A percentile compares a stretch with the other conserved stretches of the same genome.
phyloP scores from a whole-genome alignment of 208 protist species.

The Crithidia expoeki region DNA sequence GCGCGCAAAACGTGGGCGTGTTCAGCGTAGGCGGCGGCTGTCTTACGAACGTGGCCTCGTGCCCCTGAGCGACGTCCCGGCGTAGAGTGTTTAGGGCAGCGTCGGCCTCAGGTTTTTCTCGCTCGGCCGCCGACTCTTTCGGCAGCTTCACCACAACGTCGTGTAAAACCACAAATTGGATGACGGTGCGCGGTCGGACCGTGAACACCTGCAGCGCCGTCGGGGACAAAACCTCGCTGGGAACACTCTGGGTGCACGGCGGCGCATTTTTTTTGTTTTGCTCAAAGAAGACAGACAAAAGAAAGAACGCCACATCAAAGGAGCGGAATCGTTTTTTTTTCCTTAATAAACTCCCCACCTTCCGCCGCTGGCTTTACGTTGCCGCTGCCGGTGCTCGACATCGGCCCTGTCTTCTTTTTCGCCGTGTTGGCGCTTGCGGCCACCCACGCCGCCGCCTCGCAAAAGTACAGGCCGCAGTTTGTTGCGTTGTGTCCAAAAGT shows the following conservation, averaged over 20 bases:
- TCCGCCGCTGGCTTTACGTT: conserved; percentile 4
- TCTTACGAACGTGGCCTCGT: conserved; percentile 32
- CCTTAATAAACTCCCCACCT: conserved; percentile 46
- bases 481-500: conserved; percentile 50
- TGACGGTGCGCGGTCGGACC: conserved; percentile 39
- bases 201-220: conserved; percentile 70
- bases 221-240: conserved; percentile 47
- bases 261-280: conserved; percentile 24
- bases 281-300: conserved; percentile 53
- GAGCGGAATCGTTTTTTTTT: conserved; percentile 50
- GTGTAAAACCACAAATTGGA: conserved; percentile 58
- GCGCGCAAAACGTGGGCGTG: conserved; percentile 34
- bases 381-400: neutral
- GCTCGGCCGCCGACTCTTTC: conserved; percentile 1
- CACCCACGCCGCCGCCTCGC: conserved; percentile 14
- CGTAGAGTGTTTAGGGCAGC: conserved; percentile 10
- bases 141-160: conserved; percentile 48
- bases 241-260: conserved; percentile 50
- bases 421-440: conserved; percentile 4
- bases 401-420: neutral
- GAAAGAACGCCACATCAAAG: conserved; percentile 48
- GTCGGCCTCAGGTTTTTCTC: neutral
- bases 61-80: conserved; percentile 32
- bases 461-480: conserved; percentile 58
- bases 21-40: conserved; percentile 29